Percentiles rank a stretch among this genome's conserved stretches.
phyloP scores from a whole-genome alignment of 176 grass and related monocot genomes.

The Carex cristatella region DNA sequence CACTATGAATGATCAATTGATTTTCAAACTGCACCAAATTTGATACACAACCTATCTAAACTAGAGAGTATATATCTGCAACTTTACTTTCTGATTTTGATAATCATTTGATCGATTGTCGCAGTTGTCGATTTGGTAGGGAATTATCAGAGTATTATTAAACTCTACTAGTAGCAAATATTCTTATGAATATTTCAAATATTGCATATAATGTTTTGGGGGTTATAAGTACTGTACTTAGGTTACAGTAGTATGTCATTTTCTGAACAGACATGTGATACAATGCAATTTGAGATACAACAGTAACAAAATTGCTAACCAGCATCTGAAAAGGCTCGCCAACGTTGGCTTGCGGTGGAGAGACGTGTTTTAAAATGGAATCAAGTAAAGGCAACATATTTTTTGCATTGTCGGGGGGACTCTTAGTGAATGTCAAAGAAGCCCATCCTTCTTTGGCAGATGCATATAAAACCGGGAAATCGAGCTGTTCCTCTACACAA shows the following conservation, averaged over 20 bases:
- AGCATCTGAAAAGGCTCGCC: conserved; percentile 90
- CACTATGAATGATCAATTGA: background rate
- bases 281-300: background rate
- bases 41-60: background rate
- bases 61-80: background rate
- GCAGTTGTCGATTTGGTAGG: background rate
- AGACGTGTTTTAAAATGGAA: conserved; percentile 79
- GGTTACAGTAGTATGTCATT: background rate
- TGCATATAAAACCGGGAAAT: conserved; percentile 98
- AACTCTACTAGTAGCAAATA: background rate
- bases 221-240: background rate
- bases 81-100: background rate
- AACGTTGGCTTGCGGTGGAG: conserved; percentile 71
- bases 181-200: background rate
- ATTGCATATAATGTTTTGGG: background rate
- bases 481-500: conserved; percentile 85
- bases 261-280: background rate
- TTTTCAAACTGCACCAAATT: background rate
- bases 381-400: conserved; percentile 91
- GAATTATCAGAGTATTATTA: background rate
- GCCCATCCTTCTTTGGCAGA: conserved; percentile 99
- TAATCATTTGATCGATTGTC: background rate
- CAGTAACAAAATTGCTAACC: conserved; percentile 43
- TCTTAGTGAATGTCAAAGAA: conserved; percentile 83
- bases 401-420: conserved; percentile 59